Base-by-base conservation (phyloP, 1,139 yeast genomes). In the Torulaspora globosa region DNA sequence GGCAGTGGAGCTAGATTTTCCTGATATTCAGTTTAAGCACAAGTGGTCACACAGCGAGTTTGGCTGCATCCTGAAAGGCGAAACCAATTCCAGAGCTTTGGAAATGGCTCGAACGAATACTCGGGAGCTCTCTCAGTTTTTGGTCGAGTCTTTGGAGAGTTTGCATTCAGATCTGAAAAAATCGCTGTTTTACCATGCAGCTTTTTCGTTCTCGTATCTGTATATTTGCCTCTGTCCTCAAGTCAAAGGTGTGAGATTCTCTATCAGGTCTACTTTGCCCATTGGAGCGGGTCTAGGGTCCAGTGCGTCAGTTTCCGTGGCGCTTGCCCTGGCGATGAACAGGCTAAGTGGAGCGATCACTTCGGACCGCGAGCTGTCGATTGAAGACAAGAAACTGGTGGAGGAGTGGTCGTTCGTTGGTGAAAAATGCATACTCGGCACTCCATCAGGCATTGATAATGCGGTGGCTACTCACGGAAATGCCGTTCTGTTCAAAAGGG, bases 281-380 rank as follows among this genome's bases (percentile, higher is more conserved):
- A 85, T 92, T 44, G 97, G 99, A 24, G 97, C 98, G 1, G 99
- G 99, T 0, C 73, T 92, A 42, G 99, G 99, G 0, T 87, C 96
- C 0, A 86, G 96, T 41, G 98, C 97, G 0, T 82, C 96, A 2
- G 79, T 87, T 15, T 79, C 95, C 0, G 98, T 92, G 10, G 84
- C 95, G 62, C 66, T 92, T 35, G 79, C 96, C 0, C 72, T 94
- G 9, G 92, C 95, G 0, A 70, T 92, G 63, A 73, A 87, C 5
- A 65, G 74, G 26, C 67, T 86, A 24, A 84, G 88, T 0, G 79
- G 78, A 5, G 80, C 77, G 53, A 70, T 84, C 24, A 48, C 66
- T 6, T 41, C 52, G 10, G 27, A 16, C 12, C 42, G 46, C 4
- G 57, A 62, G 33, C 51, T 65, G 10, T 52, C 67, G 5, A 61